Percentiles rank a stretch among this genome's conserved stretches.
These are phyloP conservation scores for Wickerhamiella allomyrinae DNA, from an alignment of 805 yeast genomes.

Conservation along the genomic window DNA sequence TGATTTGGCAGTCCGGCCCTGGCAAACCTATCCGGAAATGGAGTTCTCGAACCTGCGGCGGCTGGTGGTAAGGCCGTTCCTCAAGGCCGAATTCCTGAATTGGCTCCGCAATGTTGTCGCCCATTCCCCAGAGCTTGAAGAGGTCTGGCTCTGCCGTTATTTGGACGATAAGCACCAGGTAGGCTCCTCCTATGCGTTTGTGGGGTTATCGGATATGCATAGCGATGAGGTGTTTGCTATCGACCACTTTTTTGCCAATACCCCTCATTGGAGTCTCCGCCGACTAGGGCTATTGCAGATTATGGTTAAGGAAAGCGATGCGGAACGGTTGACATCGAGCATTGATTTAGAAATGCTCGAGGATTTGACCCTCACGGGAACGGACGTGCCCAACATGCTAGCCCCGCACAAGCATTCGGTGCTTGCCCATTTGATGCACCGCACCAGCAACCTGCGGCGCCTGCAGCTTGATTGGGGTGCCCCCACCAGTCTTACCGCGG, in stretches of 20 bases:
- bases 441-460: slow-evolving; percentile 6
- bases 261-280: slow-evolving; percentile 3
- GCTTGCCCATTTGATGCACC: slow-evolving; percentile 4
- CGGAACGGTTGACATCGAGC: neutral
- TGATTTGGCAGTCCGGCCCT: slow-evolving; percentile 15
- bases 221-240: slow-evolving; percentile 8
- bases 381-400: neutral
- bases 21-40: slow-evolving; percentile 11
- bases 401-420: slow-evolving; percentile 1
- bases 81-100: slow-evolving; percentile 11
- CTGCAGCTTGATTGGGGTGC: slow-evolving; percentile 13
- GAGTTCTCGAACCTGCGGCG: slow-evolving; percentile 11
- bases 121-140: slow-evolving; percentile 10
- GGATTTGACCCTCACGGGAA: slow-evolving; percentile 8
- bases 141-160: slow-evolving; percentile 14
- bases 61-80: slow-evolving; percentile 18
- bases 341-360: slow-evolving; percentile 9
- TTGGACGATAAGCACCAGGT: slow-evolving; percentile 15
- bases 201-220: slow-evolving; percentile 8
- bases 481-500: slow-evolving; percentile 2
- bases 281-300: slow-evolving; percentile 9
- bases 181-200: slow-evolving; percentile 21
- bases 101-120: slow-evolving; percentile 13
- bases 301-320: slow-evolving; percentile 3
- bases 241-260: slow-evolving; percentile 4